Conservation (phyloP, 768 basidiomycete genomes). For the Collybiopsis confluens region DNA sequence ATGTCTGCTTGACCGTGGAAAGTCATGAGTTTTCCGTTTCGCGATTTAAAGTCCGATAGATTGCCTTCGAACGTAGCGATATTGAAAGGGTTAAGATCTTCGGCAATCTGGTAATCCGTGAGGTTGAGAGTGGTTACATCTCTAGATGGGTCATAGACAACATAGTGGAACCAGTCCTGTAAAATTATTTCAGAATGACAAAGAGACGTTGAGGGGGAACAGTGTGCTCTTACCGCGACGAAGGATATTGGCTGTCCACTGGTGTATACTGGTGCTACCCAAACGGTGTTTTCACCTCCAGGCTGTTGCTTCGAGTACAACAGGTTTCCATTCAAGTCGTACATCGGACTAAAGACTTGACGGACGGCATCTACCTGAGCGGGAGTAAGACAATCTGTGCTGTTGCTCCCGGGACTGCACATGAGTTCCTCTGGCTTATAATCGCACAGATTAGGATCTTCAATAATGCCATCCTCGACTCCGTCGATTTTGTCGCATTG, state of each 20-base stretch:
- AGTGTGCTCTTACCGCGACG: background rate
- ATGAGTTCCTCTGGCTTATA: slow-evolving; percentile 14
- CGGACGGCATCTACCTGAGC: slow-evolving; percentile 12
- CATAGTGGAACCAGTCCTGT: slow-evolving; percentile 4
- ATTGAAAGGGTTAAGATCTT: slow-evolving; percentile 1
- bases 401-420: slow-evolving; percentile 1
- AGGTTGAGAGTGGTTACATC: slow-evolving; percentile 1
- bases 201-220: background rate
- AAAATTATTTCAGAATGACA: background rate
- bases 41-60: slow-evolving; percentile 10
- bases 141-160: background rate
- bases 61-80: slow-evolving; percentile 10
- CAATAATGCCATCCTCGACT: slow-evolving; percentile 14
- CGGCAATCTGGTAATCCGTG: background rate
- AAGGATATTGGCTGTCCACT: background rate
- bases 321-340: slow-evolving; percentile 7
- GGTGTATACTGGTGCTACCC: slow-evolving; percentile 1
- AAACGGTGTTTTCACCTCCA: slow-evolving; percentile 5
- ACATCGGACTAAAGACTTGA: slow-evolving; percentile 10
- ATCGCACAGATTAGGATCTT: slow-evolving; percentile 15
- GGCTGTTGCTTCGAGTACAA: slow-evolving; percentile 11
- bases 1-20: slow-evolving; percentile 15
- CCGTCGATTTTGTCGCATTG: slow-evolving; percentile 19
- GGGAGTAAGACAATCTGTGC: slow-evolving; percentile 10
- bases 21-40: slow-evolving; percentile 18